Base-by-base conservation (phyloP, 1,284 basidiomycete species). In the Spongiforma sp. region DNA sequence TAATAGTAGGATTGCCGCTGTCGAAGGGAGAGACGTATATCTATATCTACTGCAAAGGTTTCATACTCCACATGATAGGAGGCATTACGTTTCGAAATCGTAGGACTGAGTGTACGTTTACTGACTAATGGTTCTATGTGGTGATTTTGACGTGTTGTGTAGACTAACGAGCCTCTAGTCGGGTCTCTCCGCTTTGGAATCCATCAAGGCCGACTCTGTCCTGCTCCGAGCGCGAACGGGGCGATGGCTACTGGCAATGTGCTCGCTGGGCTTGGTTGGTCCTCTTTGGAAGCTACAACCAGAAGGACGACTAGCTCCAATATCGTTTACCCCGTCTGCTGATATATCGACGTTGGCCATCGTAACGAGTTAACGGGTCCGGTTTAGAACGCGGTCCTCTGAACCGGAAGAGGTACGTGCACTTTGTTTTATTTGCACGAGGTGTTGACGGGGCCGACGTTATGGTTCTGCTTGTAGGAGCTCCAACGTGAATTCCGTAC, bases 401-500 rank as follows among this genome's bases (percentile, higher is more conserved):
- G n/a, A n/a, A n/a, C n/a, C n/a, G n/a, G n/a, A n/a, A n/a, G 53
- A 54, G 53, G 53, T 54, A 24, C 28, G 28, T 14, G 32, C n/a
- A 30, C 30, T n/a, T n/a, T n/a, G n/a, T n/a, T n/a, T n/a, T n/a
- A n/a, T n/a, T n/a, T n/a, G n/a, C n/a, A n/a, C n/a, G n/a, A n/a
- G n/a, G n/a, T n/a, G n/a, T n/a, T n/a, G n/a, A n/a, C n/a, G n/a
- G n/a, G n/a, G n/a, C n/a, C n/a, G 36, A 37, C 36, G 36, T 17
- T 17, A 37, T 37, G 36, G 17, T 37, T 10, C 41, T 28, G 30
- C 21, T 48, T 48, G 34, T 69, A 95, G 90, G 96, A 99, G 80
- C 86, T 99, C 11, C 91, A 95, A 55, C 94, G 91, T 70, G 96
- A 99, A 77, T 97, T 94, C 80, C 93, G 96, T 67, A 88, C 91